Conservation (phyloP, 1,284 basidiomycete species). For the Leccinum subatratum region DNA sequence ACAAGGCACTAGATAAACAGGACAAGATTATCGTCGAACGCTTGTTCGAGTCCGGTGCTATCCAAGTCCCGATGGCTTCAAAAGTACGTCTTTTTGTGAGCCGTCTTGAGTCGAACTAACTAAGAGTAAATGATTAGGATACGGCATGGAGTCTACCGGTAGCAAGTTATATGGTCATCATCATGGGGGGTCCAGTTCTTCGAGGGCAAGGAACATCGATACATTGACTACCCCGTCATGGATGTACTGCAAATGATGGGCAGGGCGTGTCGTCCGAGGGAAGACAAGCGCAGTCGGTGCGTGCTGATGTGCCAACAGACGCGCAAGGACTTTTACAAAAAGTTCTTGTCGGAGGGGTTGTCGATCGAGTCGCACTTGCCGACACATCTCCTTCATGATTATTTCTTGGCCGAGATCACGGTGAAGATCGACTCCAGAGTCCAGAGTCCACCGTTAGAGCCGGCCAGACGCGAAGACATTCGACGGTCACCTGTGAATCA, state of each 20-base stretch:
- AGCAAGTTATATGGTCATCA: slow-evolving; percentile 93
- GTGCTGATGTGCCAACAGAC: slow-evolving; percentile 21
- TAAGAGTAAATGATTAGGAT: slow-evolving; percentile 49
- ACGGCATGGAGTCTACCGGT: slow-evolving; percentile 94
- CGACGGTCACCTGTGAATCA: slow-evolving; percentile 20
- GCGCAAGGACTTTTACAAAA: slow-evolving; percentile 85
- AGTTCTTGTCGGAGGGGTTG: slow-evolving; percentile 66
- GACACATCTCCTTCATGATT: slow-evolving; percentile 86
- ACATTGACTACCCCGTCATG: slow-evolving; percentile 95
- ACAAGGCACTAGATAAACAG: slow-evolving; percentile 87
- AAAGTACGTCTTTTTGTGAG: slow-evolving; percentile 50
- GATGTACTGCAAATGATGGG: slow-evolving; percentile 99
- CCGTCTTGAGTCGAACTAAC: neutral
- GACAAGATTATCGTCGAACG: slow-evolving; percentile 93
- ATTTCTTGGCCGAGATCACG: slow-evolving; percentile 97
- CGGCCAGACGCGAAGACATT: slow-evolving; percentile 11
- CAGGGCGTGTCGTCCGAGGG: slow-evolving; percentile 81
- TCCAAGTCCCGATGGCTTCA: slow-evolving; percentile 90
- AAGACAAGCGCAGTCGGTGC: slow-evolving; percentile 82
- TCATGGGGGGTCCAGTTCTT: slow-evolving; percentile 98
- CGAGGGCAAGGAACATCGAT: slow-evolving; percentile 83
- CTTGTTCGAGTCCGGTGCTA: slow-evolving; percentile 74
- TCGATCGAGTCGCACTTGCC: slow-evolving; percentile 78
- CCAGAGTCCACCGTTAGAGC: slow-evolving; percentile 7
- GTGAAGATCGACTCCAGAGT: slow-evolving; percentile 62